Conservation (phyloP, 257 asterid genomes). For the Scutellaria galericulata region DNA sequence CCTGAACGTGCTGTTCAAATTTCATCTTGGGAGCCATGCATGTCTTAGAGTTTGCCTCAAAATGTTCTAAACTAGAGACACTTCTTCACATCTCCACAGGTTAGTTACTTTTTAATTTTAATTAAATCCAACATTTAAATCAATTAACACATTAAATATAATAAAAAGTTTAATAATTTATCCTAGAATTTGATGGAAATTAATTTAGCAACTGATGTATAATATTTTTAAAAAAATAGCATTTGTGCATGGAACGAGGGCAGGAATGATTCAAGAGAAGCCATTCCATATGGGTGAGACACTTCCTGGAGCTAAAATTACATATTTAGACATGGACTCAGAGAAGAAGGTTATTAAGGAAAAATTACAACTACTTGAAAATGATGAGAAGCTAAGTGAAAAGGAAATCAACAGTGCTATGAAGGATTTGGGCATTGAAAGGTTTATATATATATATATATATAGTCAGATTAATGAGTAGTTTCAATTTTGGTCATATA, state of each 20-base stretch:
- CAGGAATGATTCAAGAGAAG: conserved; percentile 52
- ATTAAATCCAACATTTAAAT: not conserved
- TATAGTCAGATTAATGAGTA: no score
- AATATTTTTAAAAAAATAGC: conserved; percentile 1
- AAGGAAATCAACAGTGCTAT: conserved; percentile 48
- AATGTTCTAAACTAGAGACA: conserved; percentile 47
- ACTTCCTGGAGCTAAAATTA: conserved; percentile 44
- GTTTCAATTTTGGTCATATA: no score
- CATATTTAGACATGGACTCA: conserved; percentile 45
- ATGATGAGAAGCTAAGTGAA: conserved; percentile 33
- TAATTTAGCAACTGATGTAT: not conserved
- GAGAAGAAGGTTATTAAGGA: conserved; percentile 54
- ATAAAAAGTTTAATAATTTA: not conserved
- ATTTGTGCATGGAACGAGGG: conserved; percentile 53
- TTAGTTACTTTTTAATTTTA: not conserved
- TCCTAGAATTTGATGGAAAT: not conserved
- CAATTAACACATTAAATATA: not conserved
- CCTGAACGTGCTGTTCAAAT: not conserved
- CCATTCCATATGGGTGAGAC: conserved; percentile 53
- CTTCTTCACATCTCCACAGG: conserved; percentile 71
- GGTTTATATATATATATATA: conserved; percentile 34
- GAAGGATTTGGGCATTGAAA: conserved; percentile 66
- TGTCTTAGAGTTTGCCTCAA: conserved; percentile 48
- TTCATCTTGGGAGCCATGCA: conserved; percentile 45
- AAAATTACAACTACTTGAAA: conserved; percentile 40